A percentile compares a stretch with the other conserved stretches of the same genome.
Conservation (phyloP, 129 eudicot genomes). For the Saussurea involucrata region DNA sequence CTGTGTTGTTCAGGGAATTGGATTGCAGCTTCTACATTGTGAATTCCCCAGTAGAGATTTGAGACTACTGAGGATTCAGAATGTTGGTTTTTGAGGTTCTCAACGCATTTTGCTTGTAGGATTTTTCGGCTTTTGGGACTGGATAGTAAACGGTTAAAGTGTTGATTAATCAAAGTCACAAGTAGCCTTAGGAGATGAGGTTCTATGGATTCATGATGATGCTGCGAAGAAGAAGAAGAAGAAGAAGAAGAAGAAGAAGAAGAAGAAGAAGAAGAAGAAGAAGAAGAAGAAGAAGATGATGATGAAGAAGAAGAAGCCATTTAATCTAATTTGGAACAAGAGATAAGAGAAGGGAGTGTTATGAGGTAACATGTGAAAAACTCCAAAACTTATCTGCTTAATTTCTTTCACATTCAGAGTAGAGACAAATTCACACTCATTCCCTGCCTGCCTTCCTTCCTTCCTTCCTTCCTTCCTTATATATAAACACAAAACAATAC, state of each 20-base stretch:
- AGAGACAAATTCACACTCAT: conserved; percentile 35
- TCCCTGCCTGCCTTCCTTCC: not conserved
- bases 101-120: conserved; percentile 47
- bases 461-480: not conserved
- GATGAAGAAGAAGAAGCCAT: conserved; percentile 41
- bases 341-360: conserved; percentile 9
- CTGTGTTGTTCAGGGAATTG: not conserved
- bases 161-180: conserved; percentile 37
- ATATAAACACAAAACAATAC: no score
- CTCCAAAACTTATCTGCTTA: conserved; percentile 41
- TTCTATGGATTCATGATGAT: conserved; percentile 37
- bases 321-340: conserved; percentile 22
- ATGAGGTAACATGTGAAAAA: conserved; percentile 29
- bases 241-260: conserved; percentile 23
- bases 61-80: conserved; percentile 56
- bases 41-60: conserved; percentile 57
- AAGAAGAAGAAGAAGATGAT: conserved; percentile 23
- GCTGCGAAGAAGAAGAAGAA: conserved; percentile 17
- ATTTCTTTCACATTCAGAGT: not conserved
- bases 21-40: conserved; percentile 40
- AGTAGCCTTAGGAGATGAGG: conserved; percentile 31
- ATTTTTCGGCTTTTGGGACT: conserved; percentile 26
- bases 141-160: conserved; percentile 35
- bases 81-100: conserved; percentile 34
- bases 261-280: conserved; percentile 31